Base-by-base conservation (phyloP, 768 basidiomycete genomes). In the Podaxis sp. region DNA sequence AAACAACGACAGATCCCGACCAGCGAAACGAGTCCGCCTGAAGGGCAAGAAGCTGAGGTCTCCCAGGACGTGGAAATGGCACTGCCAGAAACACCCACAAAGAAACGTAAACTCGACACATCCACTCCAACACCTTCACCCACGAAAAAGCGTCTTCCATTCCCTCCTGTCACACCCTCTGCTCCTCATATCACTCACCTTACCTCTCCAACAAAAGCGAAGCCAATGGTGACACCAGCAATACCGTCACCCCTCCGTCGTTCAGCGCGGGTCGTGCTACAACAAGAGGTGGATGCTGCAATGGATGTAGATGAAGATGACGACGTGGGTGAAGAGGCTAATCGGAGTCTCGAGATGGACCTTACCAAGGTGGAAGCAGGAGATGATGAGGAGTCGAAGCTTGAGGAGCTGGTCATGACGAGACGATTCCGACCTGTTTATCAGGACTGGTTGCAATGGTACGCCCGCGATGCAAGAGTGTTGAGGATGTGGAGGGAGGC, bases 361-460 rank as follows among this genome's bases (percentile, higher is more conserved):
- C 36, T 57, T 16, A 9, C 46, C 32, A 48, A 50, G 11, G 36
- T n/a, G 11, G 44, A 40, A n/a, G 27, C 21, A 18, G 42, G n/a
- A 2, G 21, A 23, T 5, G 46, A 44, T 25, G 38, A 58, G 14
- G 27, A 58, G 11, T 32, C 50, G 38, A 55, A 27, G 35, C 55
- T 13, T 25, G 47, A 4, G 51, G 36, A 61, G 11, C 6, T 36
- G 0, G 21, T 44, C 14, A 6, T 53, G 27, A 54, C 37, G 4
- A 57, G 55, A 27, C 57, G 62, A 13, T 63, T 65, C 23, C 36
- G 64, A 47, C 62, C 64, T 11, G 62, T 65, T 9, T 63, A 65
- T 51, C 62, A 58, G 51, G 65, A 65, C 47, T 61, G 28, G 9
- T 59, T 55, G 50, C 62, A 65, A 38, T 63, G 65, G 65, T 61